Percentiles rank a stretch among this genome's conserved stretches.
phyloP scores from a whole-genome alignment of 2,329 filamentous ascomycete species.

The Alternaria conjuncta region DNA sequence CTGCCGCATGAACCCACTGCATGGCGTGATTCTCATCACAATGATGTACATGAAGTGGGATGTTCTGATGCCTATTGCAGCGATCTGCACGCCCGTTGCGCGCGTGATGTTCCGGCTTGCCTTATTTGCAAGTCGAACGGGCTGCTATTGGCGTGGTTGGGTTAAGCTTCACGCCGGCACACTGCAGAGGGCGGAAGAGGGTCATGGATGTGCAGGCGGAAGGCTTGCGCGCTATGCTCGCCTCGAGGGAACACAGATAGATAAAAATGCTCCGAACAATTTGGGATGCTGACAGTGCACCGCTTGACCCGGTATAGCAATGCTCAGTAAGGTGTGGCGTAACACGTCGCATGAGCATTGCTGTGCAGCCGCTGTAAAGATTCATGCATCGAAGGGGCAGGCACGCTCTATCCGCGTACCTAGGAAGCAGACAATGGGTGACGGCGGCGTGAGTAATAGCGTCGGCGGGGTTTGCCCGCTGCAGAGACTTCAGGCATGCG shows the following conservation, averaged over 20 bases:
- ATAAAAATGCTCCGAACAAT: conserved; percentile 20
- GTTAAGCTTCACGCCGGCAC: conserved; percentile 39
- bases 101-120: conserved; percentile 43
- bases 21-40: conserved; percentile 25
- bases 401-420: background rate
- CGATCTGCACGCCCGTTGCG: conserved; percentile 46
- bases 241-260: conserved; percentile 8
- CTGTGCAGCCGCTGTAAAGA: background rate
- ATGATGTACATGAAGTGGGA: conserved; percentile 19
- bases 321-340: background rate
- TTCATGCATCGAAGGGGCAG: background rate
- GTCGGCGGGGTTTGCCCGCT: conserved; percentile 25
- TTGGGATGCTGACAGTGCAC: background rate
- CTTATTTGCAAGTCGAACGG: conserved; percentile 24
- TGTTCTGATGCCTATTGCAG: conserved; percentile 17
- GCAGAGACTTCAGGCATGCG: conserved; percentile 27
- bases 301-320: background rate
- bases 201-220: conserved; percentile 29
- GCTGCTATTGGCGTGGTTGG: conserved; percentile 32
- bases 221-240: conserved; percentile 24
- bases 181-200: conserved; percentile 22
- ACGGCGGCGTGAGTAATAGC: conserved; percentile 18
- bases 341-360: background rate
- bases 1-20: conserved; percentile 2
- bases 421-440: background rate